These are phyloP conservation scores for Ichthyophonus hoferi DNA, from an alignment of 208 protist genomes.

Conservation along the genomic window DNA sequence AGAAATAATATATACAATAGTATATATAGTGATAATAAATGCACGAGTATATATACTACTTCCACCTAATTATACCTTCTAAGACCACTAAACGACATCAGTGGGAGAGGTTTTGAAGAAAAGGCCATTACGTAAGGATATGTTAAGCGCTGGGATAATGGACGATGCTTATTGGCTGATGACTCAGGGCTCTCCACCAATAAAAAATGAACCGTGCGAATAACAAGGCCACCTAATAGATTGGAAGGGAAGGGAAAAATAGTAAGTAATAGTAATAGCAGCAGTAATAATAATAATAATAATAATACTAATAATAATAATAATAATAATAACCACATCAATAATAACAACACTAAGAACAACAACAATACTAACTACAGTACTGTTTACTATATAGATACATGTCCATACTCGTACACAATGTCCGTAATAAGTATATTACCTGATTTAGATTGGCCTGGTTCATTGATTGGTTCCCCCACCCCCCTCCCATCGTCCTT, in stretches of 20 bases:
- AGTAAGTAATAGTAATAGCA: too few relatives aligned
- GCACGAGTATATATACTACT: too few relatives aligned
- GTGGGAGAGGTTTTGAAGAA: not conserved
- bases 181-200: not conserved
- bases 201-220: not conserved
- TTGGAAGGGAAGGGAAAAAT: not conserved
- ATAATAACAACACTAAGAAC: too few relatives aligned
- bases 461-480: constrained; percentile 38
- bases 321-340: too few relatives aligned
- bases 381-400: too few relatives aligned
- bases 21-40: not conserved
- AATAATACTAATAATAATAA: too few relatives aligned
- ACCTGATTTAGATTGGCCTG: not conserved
- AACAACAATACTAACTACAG: too few relatives aligned
- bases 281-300: too few relatives aligned
- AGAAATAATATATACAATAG: too few relatives aligned
- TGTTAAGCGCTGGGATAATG: not conserved
- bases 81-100: not conserved
- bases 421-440: too few relatives aligned
- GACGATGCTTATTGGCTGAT: not conserved
- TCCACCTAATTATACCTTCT: too few relatives aligned
- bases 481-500: constrained; percentile 36
- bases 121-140: not conserved
- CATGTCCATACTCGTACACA: too few relatives aligned
- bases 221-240: not conserved